These are phyloP conservation scores for Boletus vinaceobasis DNA, from an alignment of 768 basidiomycete species.

Conservation along the genomic window DNA sequence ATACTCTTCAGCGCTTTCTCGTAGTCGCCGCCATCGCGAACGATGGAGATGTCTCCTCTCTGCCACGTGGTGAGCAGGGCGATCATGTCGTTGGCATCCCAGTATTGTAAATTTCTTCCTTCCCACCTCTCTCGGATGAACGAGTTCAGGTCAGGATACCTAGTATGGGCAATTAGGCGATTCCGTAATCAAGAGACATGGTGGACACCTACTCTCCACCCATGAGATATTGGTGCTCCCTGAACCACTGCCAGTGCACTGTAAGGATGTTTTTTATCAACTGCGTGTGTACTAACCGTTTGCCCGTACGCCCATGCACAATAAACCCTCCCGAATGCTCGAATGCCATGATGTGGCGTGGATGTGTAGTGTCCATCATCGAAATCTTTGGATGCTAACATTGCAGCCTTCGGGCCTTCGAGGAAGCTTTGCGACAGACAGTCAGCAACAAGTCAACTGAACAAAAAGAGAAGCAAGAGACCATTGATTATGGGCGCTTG, in stretches of 20 bases:
- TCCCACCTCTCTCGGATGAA: slow-evolving; percentile 56
- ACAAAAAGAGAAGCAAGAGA: slow-evolving; percentile 12
- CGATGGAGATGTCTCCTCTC: slow-evolving; percentile 46
- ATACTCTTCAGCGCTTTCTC: slow-evolving; percentile 40
- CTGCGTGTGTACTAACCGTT: slow-evolving; percentile 35
- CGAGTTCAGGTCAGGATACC: slow-evolving; percentile 46
- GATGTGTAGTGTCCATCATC: slow-evolving; percentile 50
- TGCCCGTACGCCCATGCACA: slow-evolving; percentile 61
- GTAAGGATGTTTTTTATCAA: neutral
- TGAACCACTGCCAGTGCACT: slow-evolving; percentile 49
- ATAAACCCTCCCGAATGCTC: slow-evolving; percentile 57
- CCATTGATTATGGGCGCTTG: slow-evolving; percentile 57
- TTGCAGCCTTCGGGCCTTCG: slow-evolving; percentile 56
- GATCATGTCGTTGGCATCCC: slow-evolving; percentile 58
- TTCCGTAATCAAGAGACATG: neutral
- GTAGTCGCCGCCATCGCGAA: slow-evolving; percentile 45
- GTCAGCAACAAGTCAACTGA: neutral
- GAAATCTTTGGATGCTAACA: slow-evolving; percentile 54
- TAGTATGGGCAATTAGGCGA: slow-evolving; percentile 14
- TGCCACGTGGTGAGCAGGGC: slow-evolving; percentile 51
- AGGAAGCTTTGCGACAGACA: slow-evolving; percentile 43
- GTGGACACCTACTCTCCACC: slow-evolving; percentile 36
- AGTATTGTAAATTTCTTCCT: slow-evolving; percentile 36
- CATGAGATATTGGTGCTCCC: slow-evolving; percentile 44
- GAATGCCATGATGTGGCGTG: slow-evolving; percentile 46